phyloP scores from a whole-genome alignment of 139 green algal species.

The Ostreobium quekettii region DNA sequence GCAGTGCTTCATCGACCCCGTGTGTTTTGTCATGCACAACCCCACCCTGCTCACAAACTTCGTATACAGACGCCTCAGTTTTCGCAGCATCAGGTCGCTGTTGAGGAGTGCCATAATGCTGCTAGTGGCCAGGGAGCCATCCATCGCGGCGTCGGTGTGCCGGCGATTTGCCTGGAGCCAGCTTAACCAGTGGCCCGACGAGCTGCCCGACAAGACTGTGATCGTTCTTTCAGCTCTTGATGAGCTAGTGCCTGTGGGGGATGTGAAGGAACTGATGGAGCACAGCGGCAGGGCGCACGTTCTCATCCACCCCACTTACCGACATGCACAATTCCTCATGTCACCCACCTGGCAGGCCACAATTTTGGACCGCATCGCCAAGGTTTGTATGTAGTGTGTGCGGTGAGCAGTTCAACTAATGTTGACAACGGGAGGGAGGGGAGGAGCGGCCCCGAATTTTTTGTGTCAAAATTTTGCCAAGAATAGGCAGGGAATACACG shows the following conservation, averaged over 20 bases:
- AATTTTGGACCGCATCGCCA: conserved; percentile 1
- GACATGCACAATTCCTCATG: neutral
- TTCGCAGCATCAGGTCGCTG: neutral
- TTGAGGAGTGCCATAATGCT: neutral
- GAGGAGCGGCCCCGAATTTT: no score
- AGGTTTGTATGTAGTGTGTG: no score
- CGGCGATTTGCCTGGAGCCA: conserved; percentile 5
- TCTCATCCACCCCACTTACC: neutral
- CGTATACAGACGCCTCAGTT: neutral
- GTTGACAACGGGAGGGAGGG: no score
- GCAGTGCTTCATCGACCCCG: conserved; percentile 43
- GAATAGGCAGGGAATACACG: no score
- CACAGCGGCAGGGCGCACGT: neutral
- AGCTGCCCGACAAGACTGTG: neutral
- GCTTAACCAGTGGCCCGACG: conserved; percentile 13
- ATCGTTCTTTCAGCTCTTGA: conserved; percentile 8
- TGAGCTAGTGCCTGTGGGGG: neutral
- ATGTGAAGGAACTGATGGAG: conserved; percentile 6
- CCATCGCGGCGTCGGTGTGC: neutral
- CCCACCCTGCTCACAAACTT: conserved; percentile 13
- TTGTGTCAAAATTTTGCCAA: no score
- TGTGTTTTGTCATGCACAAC: conserved; percentile 27
- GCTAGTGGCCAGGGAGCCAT: neutral
- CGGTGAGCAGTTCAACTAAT: no score
- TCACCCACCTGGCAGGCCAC: neutral